Base-by-base conservation (phyloP, 345 rosid species). In the Corchorus olitorius region DNA sequence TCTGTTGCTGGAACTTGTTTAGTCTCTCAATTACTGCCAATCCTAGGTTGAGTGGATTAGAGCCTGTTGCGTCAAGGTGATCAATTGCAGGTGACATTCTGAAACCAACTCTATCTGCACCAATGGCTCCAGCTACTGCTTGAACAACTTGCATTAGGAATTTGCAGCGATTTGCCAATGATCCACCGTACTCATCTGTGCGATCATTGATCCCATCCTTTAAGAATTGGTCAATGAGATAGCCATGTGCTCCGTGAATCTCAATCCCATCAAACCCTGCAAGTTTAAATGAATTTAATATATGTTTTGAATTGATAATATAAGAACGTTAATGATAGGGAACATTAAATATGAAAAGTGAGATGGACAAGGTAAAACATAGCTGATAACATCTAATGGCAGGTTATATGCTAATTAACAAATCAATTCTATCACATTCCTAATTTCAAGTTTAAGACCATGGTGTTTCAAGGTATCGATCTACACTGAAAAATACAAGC, bases 161-260 rank as follows among this genome's bases (percentile, higher is more conserved):
- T 66, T 88, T 88, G 85, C 97, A 91, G 17, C 97, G 80, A 76
- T 93, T 93, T 52, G 79, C 75, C 63, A 89, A 37, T 11, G 94
- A 84, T 52, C 97, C 97, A 27, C 98, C 97, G n/a, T 93, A 91
- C 54, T 90, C 84, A 16, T 93, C 98, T 22, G 78, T 84, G 72
- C 95, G 80, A 77, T 93, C 92, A 81, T 93, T 94, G 76, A 90
- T 93, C 14, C 91, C 91, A n/a, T 93, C 87, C 73, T 93, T 93
- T 49, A 94, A 53, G 82, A 93, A 94, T 77, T 93, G 95, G 80
- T 94, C 97, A 63, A 93, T 87, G 54, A 94, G 93, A 75, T 91
- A 94, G 52, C 95, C 98, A 64, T 94, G 97, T 0, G 95, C 98
- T 45, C 94, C 94, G 49, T 91, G 98, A 75, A 93, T 87, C 88